Evolutionary conservation across 78 protist species (phyloP).

Genomic region (Emiliania huxleyi): DNA sequence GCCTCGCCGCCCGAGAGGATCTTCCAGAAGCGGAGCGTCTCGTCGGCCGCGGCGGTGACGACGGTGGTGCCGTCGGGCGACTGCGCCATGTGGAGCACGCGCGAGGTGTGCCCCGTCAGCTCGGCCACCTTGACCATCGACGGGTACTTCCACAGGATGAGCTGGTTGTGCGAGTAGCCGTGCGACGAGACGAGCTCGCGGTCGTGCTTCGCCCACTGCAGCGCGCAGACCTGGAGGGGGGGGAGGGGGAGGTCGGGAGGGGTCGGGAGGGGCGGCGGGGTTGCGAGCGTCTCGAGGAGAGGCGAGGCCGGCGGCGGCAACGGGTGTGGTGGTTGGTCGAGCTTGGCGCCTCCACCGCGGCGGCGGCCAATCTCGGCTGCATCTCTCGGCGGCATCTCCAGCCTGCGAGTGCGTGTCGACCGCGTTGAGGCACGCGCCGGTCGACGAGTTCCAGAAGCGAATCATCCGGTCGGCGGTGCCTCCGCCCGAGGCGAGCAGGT

Average conservation of each 20-base stretch:
- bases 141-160: constrained; percentile 98
- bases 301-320: too few relatives aligned
- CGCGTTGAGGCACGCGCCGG: constrained; percentile 76
- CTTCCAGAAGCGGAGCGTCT: constrained; percentile 99
- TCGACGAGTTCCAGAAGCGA: constrained; percentile 96
- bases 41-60: constrained; percentile 96
- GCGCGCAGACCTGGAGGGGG: constrained; percentile 88
- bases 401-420: constrained; percentile 90
- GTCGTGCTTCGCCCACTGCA: constrained; percentile 86
- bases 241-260: neutral
- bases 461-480: constrained; percentile 98
- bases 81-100: constrained; percentile 95
- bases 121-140: constrained; percentile 88
- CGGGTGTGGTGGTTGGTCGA: constrained; percentile 67
- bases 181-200: constrained; percentile 96
- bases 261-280: neutral
- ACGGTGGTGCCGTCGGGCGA: constrained; percentile 97
- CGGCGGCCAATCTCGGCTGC: too few relatives aligned
- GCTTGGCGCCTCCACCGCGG: neutral
- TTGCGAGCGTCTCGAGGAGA: too few relatives aligned
- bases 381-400: too few relatives aligned
- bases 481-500: constrained; percentile 98
- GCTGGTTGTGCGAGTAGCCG: constrained; percentile 96
- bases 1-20: neutral
- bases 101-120: constrained; percentile 92